Evolutionary conservation across 2,329 filamentous ascomycete species (phyloP), one percentile per base, ranked within the genome.

Genomic region (Neonectria sp.): DNA sequence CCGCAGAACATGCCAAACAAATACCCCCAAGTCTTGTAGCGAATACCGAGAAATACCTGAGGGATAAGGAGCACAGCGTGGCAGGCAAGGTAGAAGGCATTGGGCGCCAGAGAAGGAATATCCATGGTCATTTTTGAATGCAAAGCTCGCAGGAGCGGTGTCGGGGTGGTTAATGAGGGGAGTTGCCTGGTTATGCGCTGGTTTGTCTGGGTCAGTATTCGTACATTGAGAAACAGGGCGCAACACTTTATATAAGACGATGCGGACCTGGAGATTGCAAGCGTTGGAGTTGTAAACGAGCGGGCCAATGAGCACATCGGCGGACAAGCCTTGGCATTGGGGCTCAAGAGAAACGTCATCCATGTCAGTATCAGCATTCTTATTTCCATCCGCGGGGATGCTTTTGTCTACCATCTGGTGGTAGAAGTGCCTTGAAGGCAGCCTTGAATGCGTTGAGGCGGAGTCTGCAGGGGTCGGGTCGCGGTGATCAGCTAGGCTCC

Each of bases 1-100:
- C 90, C 90, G 13, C 81, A 73, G 2, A 86, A 71, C 82, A 91
- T 86, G 65, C 79, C 82, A 4, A 73, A 70, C 65, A 81, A 78
- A 65, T 82, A 86, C 21, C 77, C 80, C 79, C 82, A 83, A 3
- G 79, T 80, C 55, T 77, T 81, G 76, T 78, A 80, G 15, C 77
- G 69, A 5, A 84, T 37, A 11, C 85, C 84, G 12, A 82, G 71
- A 31, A 71, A 66, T 3, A 76, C 48, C 49, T 86, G 84, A 3
- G 79, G 48, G 3, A 77, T 81, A 51, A 88, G 81, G 8, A 85
- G 81, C 2, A 86, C 76, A 9, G 81, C 80, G 68, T 81, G 84
- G 15, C 83, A 70, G 25, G 72, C 76, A 13, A 84, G 73, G 71
- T 85, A 84, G 45, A 75, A 69, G 57, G 67, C 63, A 46, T 75